Evolutionary conservation across 129 eudicot genomes (phyloP), one percentile per base, ranked within the genome.

Genomic region (Flaveria linearis): DNA sequence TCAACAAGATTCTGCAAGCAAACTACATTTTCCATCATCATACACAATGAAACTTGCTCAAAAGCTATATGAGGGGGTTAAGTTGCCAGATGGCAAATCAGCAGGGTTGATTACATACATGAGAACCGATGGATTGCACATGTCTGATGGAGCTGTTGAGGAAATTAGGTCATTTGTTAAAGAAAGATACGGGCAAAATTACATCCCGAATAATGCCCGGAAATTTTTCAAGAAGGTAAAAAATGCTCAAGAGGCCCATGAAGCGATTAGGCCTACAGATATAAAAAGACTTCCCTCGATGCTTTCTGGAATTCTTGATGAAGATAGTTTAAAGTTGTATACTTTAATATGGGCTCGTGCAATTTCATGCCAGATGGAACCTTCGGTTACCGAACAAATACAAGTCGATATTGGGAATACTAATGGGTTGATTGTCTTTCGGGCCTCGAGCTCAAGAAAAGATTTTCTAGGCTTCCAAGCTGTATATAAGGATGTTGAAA

Each of bases 171-270:
- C 89, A 42, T 85, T 84, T 71, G 83, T 87, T 6, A 71, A 33
- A 10, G 97, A 91, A 72, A 86, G 89, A 61, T 91, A 94, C 64
- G 97, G 99, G 41, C 47, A 68, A 11, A 69, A 72, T 47, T 89
- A 80, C 78, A 85, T 86, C 30, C 58, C 93, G 4, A 82, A 82
- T 42, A 78, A 45, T 42, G 78, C 90, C 51, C 89, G 99, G 33
- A 94, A 87, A 62, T 89, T 80, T 84, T 89, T 84, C 36, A 94
- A 89, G 64, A 94, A 87, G 83, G 97, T 91, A 10, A 94, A 89
- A 82, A 94, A 94, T 66, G 92, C 99, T 23, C 99, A 94, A 87
- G 99, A 94, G 80, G 99, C 97, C 66, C 99, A 94, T 83, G 99
- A 94, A 81, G 99, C 99, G 25, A 87, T 94, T 73, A 83, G 99